Percentiles rank a stretch among this genome's conserved stretches.
These are phyloP conservation scores for Aspergillus fumigatus DNA, from an alignment of 2,329 filamentous ascomycete genomes.

Conservation along the genomic window DNA sequence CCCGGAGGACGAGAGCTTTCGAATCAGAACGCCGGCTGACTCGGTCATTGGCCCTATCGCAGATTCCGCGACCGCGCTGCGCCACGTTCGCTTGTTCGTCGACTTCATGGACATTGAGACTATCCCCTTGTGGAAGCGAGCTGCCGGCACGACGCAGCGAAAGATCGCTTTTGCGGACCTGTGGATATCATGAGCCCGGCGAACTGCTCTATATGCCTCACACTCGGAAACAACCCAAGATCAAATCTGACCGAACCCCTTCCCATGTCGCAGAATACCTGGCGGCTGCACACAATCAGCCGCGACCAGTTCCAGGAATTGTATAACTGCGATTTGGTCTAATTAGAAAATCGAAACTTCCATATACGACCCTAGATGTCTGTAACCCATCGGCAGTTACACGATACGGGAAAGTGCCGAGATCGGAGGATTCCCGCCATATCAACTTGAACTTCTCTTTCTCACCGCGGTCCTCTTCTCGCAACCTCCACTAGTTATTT, in stretches of 20 bases:
- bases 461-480: background rate
- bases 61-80: background rate
- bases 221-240: slow-evolving; percentile 2
- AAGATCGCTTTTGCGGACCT: slow-evolving; percentile 15
- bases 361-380: too few species aligned
- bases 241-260: background rate
- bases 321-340: background rate
- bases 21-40: too few species aligned
- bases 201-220: slow-evolving; percentile 10
- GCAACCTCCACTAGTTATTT: background rate
- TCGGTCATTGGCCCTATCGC: too few species aligned
- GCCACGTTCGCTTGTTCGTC: slow-evolving; percentile 15
- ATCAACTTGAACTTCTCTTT: background rate
- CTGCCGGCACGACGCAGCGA: background rate
- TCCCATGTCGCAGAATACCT: background rate
- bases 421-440: background rate
- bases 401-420: background rate
- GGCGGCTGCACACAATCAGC: slow-evolving; percentile 11
- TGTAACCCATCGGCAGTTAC: background rate
- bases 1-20: too few species aligned
- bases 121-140: slow-evolving; percentile 7
- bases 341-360: too few species aligned
- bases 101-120: slow-evolving; percentile 16
- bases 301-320: background rate
- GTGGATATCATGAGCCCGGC: slow-evolving; percentile 14